Conservation (phyloP, 495 filamentous ascomycete species). For the Pyrenula aspistea region DNA sequence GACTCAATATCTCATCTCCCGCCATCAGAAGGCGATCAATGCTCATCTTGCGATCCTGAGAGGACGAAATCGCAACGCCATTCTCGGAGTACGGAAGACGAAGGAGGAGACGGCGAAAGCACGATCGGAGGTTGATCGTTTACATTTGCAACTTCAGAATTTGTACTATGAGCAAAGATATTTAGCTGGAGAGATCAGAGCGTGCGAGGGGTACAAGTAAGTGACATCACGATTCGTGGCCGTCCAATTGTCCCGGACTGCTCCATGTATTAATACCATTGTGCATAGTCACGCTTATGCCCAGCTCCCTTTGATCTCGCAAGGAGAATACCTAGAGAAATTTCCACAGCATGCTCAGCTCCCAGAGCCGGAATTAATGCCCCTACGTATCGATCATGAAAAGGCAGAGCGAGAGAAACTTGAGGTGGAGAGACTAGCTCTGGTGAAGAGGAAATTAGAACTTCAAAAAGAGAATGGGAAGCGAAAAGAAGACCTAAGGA, state of each 20-base stretch:
- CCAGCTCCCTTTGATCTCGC: constrained; percentile 69
- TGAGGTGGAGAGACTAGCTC: constrained; percentile 73
- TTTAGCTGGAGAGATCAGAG: constrained; percentile 77
- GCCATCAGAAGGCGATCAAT: constrained; percentile 68
- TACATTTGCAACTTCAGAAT: constrained; percentile 91
- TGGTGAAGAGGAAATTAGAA: constrained; percentile 81
- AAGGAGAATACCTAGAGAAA: constrained; percentile 69
- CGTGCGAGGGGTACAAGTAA: constrained; percentile 87
- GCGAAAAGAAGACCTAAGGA: constrained; percentile 82
- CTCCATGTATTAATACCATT: too few relatives aligned
- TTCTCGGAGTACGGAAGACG: constrained; percentile 70
- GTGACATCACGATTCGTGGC: constrained; percentile 19
- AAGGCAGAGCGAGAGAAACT: constrained; percentile 72
- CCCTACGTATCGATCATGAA: constrained; percentile 87
- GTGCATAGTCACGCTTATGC: constrained; percentile 77
- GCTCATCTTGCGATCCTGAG: constrained; percentile 73
- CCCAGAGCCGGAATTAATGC: constrained; percentile 71
- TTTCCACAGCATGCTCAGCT: constrained; percentile 61
- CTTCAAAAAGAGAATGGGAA: constrained; percentile 93
- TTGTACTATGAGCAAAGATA: constrained; percentile 93
- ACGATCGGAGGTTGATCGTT: constrained; percentile 77
- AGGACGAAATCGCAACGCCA: constrained; percentile 67
- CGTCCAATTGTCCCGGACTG: constrained; percentile 1
- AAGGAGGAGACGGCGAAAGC: constrained; percentile 79
- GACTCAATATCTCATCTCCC: constrained; percentile 36